A percentile compares a stretch with the other conserved stretches of the same genome.
Evolutionary conservation across 768 basidiomycete species (phyloP).

Genomic region (Leccinum subgranulosum): DNA sequence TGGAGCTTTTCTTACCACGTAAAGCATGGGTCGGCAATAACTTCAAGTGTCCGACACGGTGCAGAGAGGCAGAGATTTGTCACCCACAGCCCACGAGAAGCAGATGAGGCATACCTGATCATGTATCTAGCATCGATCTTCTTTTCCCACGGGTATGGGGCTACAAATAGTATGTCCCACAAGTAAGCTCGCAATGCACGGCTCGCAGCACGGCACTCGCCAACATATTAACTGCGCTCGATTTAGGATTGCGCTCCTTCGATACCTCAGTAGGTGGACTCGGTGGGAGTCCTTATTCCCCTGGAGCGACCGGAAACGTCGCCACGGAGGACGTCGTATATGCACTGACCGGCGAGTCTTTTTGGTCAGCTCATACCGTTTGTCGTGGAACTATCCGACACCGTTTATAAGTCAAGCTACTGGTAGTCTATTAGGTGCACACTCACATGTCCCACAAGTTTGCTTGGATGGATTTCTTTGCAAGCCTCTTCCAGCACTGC

Average conservation of each 20-base stretch:
- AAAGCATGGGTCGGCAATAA: neutral
- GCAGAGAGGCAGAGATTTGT: neutral
- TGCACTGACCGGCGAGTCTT: no score
- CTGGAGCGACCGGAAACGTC: no score
- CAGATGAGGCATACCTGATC: neutral
- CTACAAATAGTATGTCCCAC: neutral
- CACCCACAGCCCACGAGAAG: neutral
- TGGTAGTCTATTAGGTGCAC: slow-evolving; percentile 8
- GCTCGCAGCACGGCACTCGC: no score
- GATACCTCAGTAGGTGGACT: no score
- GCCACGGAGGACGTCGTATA: no score
- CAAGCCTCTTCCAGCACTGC: slow-evolving; percentile 70
- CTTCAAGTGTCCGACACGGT: neutral
- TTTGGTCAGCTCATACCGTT: no score
- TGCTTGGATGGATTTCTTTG: slow-evolving; percentile 54
- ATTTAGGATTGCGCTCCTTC: no score
- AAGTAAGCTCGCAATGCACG: neutral
- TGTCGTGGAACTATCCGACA: no score
- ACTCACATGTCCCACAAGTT: slow-evolving; percentile 57
- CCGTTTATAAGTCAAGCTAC: no score
- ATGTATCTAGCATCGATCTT: neutral
- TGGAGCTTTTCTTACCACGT: neutral
- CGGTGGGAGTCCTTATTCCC: no score
- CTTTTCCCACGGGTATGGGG: neutral
- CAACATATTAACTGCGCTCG: no score